Evolutionary conservation across 805 yeast genomes (phyloP).

Genomic region (Candida odintsovae): DNA sequence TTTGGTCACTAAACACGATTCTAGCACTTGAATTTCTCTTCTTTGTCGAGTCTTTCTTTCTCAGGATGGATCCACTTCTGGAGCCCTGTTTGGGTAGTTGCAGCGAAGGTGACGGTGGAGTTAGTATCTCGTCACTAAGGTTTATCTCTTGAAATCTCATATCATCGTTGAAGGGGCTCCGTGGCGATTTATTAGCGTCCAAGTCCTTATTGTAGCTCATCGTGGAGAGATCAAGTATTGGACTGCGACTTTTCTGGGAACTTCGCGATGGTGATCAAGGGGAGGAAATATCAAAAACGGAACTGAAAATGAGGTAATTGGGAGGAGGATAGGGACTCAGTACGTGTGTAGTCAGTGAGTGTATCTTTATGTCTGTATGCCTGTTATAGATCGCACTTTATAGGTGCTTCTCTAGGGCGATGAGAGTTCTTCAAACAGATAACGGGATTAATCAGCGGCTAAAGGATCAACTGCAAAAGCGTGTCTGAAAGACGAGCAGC

Average conservation of each 20-base stretch:
- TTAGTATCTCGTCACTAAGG: constrained; percentile 13
- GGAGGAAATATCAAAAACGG: not conserved
- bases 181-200: constrained; percentile 17
- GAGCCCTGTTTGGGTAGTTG: constrained; percentile 2
- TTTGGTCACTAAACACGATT: constrained; percentile 20
- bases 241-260: not conserved
- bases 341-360: not conserved
- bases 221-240: not conserved
- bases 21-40: constrained; percentile 17
- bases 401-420: not conserved
- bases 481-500: no score
- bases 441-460: not conserved
- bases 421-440: not conserved
- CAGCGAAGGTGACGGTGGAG: constrained; percentile 1
- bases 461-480: not conserved
- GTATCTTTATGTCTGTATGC: no score
- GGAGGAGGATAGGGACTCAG: not conserved
- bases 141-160: constrained; percentile 22
- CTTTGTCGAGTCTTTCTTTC: constrained; percentile 8
- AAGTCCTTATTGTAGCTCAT: not conserved
- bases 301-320: not conserved
- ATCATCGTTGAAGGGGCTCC: constrained; percentile 23
- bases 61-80: constrained; percentile 18
- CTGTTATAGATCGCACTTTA: not conserved
- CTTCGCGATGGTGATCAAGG: not conserved